Percentiles rank a stretch among this genome's conserved stretches.
These are phyloP conservation scores for Glycine tomentella DNA, from an alignment of 306 rosid genomes.

Conservation along the genomic window DNA sequence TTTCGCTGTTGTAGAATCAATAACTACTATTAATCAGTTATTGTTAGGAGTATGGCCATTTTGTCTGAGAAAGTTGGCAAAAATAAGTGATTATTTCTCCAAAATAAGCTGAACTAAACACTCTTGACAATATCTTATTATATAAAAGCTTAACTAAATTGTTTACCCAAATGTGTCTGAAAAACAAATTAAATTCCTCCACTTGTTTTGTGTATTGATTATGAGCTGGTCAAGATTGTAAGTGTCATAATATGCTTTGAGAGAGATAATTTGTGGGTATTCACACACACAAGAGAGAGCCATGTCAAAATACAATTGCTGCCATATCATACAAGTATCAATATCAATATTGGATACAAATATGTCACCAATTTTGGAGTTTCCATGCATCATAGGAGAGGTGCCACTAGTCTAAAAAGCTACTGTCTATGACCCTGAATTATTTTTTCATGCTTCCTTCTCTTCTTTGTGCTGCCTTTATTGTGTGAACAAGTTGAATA, in stretches of 20 bases:
- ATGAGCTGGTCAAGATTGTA: neutral
- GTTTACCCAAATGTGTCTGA: neutral
- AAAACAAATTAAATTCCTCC: neutral
- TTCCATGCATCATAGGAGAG: neutral
- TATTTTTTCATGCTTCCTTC: constrained; percentile 20
- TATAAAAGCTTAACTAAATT: too few species aligned
- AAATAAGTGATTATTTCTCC: neutral
- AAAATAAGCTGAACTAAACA: neutral
- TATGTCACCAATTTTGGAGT: neutral
- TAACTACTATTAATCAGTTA: too few species aligned
- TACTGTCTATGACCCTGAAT: neutral
- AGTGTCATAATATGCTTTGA: neutral
- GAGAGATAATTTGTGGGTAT: too few species aligned
- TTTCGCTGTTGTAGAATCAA: too few species aligned
- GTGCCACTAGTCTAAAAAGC: constrained; percentile 15
- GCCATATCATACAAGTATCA: too few species aligned
- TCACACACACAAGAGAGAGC: too few species aligned
- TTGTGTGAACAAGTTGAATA: constrained; percentile 4
- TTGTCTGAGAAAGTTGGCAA: neutral
- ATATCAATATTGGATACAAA: neutral
- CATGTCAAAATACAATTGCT: too few species aligned
- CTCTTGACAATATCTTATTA: too few species aligned
- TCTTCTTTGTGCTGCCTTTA: constrained; percentile 27
- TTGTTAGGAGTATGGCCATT: too few species aligned
- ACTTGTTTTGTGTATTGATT: neutral